Evolutionary conservation across 2,329 filamentous ascomycete species (phyloP), one percentile per base, ranked within the genome.

Genomic region (Seiridium unicorne): DNA sequence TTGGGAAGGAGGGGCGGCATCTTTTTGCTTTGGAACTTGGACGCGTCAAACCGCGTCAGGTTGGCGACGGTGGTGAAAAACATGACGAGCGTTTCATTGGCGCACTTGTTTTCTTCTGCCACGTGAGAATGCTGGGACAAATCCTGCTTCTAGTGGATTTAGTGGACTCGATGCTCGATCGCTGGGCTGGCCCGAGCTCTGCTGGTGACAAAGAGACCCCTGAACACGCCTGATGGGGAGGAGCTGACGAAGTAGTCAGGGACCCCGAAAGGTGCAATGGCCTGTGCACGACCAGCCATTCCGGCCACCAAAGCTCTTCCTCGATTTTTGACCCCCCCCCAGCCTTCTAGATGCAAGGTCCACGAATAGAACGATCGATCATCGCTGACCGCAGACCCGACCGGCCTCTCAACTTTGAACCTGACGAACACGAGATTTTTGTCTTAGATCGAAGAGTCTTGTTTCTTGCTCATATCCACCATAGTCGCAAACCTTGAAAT

Each of bases 11-110:
- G 55, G 46, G 55, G 54, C 26, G n/a, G 26, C 10, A 10, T 40
- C 36, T 38, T 40, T 44, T 18, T 55, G 7, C 10, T 31, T 8
- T 58, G 32, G 32, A 18, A 11, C 36, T 26, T 26, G 55, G 51
- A 34, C 55, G 55, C 55, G 55, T 58, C 46, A 36, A 32, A 58
- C 32, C 55, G 55, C 55, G 55, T 58, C 46, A 40, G 32, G 44
- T 44, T 58, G 40, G 55, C 55, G 55, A 57, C 44, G 11, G 13
- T 44, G 53, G 38, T 55, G 53, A 44, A 32, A 32, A 55, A 26
- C 26, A 38, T 13, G 18, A 38, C 26, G 36, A 42, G 36, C 34
- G 10, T 55, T 38, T 38, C 31, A 44, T 55, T 44, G 40, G 38
- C 10, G 18, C 38, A 36, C n/a, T 55, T 55, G 35, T 26, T 42